Evolutionary conservation across 305 asterid genomes (phyloP).

Genomic region (Fraxinus nigra): DNA sequence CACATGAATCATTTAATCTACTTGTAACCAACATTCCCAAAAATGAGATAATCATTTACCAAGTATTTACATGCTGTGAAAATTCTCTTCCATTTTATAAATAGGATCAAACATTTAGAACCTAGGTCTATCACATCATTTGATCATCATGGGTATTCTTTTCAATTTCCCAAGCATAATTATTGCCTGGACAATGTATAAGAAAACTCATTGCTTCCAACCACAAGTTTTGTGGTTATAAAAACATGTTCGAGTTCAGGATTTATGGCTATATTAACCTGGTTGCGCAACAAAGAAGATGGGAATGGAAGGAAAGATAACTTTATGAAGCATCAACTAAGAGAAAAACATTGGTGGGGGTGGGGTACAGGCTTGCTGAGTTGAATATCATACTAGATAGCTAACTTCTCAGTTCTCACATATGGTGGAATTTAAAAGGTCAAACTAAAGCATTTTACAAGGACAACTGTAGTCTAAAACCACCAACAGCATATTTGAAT

Average conservation of each 20-base stretch:
- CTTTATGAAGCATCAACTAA: not conserved
- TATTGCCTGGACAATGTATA: not conserved
- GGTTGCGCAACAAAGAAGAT: not conserved
- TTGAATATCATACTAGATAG: not conserved
- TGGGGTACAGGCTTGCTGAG: not conserved
- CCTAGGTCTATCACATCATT: conserved; percentile 1
- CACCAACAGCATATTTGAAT: not conserved
- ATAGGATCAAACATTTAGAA: not conserved
- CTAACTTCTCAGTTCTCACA: not conserved
- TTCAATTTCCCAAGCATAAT: not conserved
- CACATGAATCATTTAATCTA: not conserved
- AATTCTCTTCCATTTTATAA: not conserved
- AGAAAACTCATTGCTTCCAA: not conserved
- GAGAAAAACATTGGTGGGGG: not conserved
- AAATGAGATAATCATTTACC: not conserved
- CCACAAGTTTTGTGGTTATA: not conserved
- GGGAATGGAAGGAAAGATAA: not conserved
- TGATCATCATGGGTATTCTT: conserved; percentile 3
- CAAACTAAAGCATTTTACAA: not conserved
- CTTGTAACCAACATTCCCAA: not conserved
- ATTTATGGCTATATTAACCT: not conserved
- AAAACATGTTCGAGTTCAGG: not conserved
- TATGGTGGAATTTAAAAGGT: not conserved
- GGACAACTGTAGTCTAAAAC: not conserved
- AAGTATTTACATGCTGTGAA: not conserved